phyloP scores from a whole-genome alignment of 164 flowering plant species.

The Kalanchoe fedtschenkoi region DNA sequence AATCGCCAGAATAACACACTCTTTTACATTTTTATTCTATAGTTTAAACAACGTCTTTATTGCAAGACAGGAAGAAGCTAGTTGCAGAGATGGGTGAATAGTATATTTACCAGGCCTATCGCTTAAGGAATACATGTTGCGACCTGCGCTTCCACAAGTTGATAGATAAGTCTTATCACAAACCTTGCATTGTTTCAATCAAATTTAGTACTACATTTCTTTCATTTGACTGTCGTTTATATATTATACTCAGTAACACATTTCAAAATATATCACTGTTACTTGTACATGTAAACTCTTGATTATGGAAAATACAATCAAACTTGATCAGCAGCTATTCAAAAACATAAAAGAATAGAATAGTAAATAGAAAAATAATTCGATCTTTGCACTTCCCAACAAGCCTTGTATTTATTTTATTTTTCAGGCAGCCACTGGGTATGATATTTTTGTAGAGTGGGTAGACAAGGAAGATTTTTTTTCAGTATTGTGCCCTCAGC shows the following conservation, averaged over 20 bases:
- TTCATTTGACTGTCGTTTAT: no score
- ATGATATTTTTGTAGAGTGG: not conserved
- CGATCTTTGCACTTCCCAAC: not conserved
- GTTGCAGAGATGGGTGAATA: no score
- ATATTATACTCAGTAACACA: no score
- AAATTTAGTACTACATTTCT: no score
- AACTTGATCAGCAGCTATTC: not conserved
- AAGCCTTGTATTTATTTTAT: not conserved
- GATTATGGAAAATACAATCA: no score
- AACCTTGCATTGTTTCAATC: not conserved
- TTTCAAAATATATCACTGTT: no score
- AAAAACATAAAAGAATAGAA: not conserved
- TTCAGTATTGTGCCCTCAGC: not conserved
- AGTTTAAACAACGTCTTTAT: no score
- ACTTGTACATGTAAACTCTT: not conserved
- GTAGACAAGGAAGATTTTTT: not conserved
- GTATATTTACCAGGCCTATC: not conserved
- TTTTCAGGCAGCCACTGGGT: not conserved
- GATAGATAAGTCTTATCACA: not conserved
- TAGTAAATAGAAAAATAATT: not conserved
- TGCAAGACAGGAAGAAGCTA: no score
- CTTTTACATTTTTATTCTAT: no score
- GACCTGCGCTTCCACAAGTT: not conserved
- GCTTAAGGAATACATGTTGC: conserved; percentile 3
- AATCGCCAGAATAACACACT: not conserved